Evolutionary conservation across 176 grass and related monocot genomes (phyloP).

Genomic region (Metroxylon sagu): DNA sequence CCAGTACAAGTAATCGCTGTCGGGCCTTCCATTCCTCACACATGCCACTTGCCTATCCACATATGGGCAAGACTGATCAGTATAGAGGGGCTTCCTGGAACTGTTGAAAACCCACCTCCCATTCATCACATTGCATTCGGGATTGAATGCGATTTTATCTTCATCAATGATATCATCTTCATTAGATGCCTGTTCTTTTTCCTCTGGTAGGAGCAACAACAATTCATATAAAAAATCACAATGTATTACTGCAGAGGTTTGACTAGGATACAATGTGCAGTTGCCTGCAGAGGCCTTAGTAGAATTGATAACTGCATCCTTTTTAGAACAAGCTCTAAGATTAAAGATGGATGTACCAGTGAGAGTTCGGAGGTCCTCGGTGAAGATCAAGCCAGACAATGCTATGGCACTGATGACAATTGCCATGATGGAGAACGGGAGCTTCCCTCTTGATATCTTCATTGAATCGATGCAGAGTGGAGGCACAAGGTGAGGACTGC

Average conservation of each 20-base stretch:
- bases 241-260: background rate
- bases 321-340: constrained; percentile 26
- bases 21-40: too few relatives aligned
- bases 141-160: constrained; percentile 28
- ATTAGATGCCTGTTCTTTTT: constrained; percentile 9
- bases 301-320: constrained; percentile 27
- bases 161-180: background rate
- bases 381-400: constrained; percentile 53
- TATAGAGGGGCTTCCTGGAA: too few relatives aligned
- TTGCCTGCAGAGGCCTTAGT: constrained; percentile 16
- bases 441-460: constrained; percentile 40
- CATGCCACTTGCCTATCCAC: too few relatives aligned
- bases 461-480: background rate
- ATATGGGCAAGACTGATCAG: too few relatives aligned
- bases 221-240: background rate
- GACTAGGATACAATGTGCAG: background rate
- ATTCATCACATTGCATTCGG: constrained; percentile 27
- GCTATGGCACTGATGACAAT: constrained; percentile 51
- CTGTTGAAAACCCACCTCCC: constrained; percentile 49
- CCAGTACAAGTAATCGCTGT: too few relatives aligned
- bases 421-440: constrained; percentile 48
- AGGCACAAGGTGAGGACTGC: constrained; percentile 11
- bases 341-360: constrained; percentile 38
- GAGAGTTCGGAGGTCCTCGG: constrained; percentile 60
- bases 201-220: constrained; percentile 13